Evolutionary conservation across 306 rosid genomes (phyloP), one percentile per base, ranked within the genome.

Genomic region (Glycine soja): DNA sequence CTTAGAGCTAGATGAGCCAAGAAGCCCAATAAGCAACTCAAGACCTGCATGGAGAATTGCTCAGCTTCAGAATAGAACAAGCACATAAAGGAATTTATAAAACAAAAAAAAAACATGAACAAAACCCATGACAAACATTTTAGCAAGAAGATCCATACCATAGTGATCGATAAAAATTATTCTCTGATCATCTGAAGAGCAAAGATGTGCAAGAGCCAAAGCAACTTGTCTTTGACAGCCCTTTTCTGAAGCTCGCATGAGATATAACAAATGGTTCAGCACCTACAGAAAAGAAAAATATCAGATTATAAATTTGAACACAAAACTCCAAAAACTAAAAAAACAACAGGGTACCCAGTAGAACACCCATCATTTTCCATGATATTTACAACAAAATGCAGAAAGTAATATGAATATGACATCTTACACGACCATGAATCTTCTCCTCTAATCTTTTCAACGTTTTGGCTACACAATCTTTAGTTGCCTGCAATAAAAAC

Each of bases 391-490:
- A 46, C 32, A 70, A 84, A 86, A 70, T 8, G 9, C 48, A 72
- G 53, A 70, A 66, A 24, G 66, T n/a, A 58, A 58, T 24, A 50
- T 50, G 42, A 68, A 80, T 76, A 30, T 64, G 76, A 69, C 75
- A 80, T 51, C 97, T 91, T 86, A 95, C 99, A 70, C 97, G 90
- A 69, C 91, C 94, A 79, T 87, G 97, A 83, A 93, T 95, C 88
- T 95, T 95, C 89, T 95, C 98, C 90, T 93, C 99, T 83, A 95
- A 86, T 89, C 99, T 90, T 87, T 95, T 95, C 85, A 95, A 85
- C 16, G 99, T 95, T 91, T 95, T 95, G 71, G 99, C 93, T 50
- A 93, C 98, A 83, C 99, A 95, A 88, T 95, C 99, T 86, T 95
- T 95, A 52, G 99, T 95, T 34, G 99, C 97, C 99, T 95, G 89